These are phyloP conservation scores for Aspergillus aculeatus DNA, from an alignment of 2,329 filamentous ascomycete species.

Conservation along the genomic window DNA sequence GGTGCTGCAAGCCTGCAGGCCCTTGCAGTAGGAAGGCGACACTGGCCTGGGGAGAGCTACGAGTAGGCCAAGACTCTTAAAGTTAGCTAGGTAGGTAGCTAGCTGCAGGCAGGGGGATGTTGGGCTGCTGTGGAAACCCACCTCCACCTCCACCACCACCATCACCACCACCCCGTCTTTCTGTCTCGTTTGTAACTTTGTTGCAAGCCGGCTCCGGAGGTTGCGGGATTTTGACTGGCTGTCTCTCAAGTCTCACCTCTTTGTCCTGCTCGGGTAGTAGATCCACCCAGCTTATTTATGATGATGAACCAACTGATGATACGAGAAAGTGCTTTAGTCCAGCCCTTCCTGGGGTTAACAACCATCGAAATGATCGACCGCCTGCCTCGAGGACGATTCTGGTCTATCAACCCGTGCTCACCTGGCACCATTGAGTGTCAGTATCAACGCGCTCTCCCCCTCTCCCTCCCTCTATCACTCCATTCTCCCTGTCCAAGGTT, in stretches of 20 bases:
- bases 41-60: constrained; percentile 3
- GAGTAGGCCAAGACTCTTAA: neutral
- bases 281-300: neutral
- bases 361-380: neutral
- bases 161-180: too few relatives aligned
- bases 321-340: neutral
- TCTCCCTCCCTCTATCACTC: neutral
- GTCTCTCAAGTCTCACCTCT: neutral
- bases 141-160: too few relatives aligned
- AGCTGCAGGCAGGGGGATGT: constrained; percentile 3
- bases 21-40: constrained; percentile 11
- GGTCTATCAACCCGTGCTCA: neutral
- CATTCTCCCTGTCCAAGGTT: neutral
- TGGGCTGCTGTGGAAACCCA: neutral
- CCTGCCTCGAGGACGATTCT: neutral
- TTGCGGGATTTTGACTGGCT: too few relatives aligned
- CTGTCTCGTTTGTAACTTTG: too few relatives aligned
- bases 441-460: neutral
- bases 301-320: neutral
- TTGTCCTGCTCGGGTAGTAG: constrained; percentile 5
- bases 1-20: constrained; percentile 15
- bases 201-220: too few relatives aligned
- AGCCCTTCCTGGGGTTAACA: neutral
- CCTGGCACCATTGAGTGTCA: neutral
- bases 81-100: neutral